Conservation (phyloP, 2,329 filamentous ascomycete genomes). For the Fragosphaeria purpurea region DNA sequence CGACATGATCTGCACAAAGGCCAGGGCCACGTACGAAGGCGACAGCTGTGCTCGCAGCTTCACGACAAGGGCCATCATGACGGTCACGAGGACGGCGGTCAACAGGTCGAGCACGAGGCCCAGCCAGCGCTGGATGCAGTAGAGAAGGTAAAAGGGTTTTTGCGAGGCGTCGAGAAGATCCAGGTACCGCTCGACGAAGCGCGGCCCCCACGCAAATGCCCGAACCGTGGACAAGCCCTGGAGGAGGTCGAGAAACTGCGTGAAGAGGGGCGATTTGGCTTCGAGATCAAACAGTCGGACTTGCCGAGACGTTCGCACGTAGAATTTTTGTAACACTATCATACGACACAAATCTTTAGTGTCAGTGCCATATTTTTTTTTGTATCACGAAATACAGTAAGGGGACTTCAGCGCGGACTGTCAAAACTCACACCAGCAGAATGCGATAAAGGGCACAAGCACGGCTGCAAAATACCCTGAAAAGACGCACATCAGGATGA, state of each 20-base stretch:
- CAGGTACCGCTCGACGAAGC: conserved; percentile 32
- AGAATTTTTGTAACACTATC: conserved; percentile 31
- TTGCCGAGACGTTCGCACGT: conserved; percentile 41
- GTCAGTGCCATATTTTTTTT: no score
- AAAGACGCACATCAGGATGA: neutral
- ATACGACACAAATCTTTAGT: no score
- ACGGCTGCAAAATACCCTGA: neutral
- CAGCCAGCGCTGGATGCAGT: conserved; percentile 45
- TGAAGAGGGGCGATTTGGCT: conserved; percentile 22
- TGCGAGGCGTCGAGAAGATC: conserved; percentile 42
- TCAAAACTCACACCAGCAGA: conserved; percentile 22
- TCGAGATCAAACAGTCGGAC: conserved; percentile 41
- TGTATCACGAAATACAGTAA: no score
- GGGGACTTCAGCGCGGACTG: no score
- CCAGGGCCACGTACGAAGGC: conserved; percentile 20
- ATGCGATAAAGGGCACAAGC: conserved; percentile 10
- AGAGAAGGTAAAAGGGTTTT: conserved; percentile 45
- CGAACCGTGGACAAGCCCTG: conserved; percentile 38
- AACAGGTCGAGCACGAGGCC: conserved; percentile 26
- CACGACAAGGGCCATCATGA: conserved; percentile 24
- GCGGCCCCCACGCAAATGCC: conserved; percentile 41
- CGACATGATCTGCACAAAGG: conserved; percentile 19
- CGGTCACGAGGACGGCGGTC: conserved; percentile 15
- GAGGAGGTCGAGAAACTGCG: neutral
- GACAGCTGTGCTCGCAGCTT: conserved; percentile 19